Conservation (phyloP, 441 rosid species). For the Gossypium trilobum region DNA sequence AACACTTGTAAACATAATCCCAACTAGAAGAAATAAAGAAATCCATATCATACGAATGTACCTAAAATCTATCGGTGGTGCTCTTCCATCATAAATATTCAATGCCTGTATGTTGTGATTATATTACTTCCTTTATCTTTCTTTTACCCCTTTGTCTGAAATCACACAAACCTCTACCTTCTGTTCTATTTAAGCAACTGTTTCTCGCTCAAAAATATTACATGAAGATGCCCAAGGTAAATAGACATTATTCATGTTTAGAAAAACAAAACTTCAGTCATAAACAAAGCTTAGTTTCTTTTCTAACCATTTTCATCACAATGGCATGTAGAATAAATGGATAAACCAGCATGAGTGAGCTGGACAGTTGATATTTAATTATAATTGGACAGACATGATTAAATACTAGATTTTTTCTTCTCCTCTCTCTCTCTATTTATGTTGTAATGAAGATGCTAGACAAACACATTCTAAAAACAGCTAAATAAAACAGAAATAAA, state of each 20-base stretch:
- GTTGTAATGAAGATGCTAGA: neutral
- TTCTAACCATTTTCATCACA: neutral
- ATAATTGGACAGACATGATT: neutral
- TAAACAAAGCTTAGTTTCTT: neutral
- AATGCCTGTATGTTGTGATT: neutral
- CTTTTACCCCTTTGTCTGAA: neutral
- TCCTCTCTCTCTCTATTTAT: neutral
- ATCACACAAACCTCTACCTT: neutral
- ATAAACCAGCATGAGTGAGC: neutral
- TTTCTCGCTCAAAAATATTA: neutral
- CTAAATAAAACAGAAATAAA: slow-evolving; percentile 1
- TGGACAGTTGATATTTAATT: neutral
- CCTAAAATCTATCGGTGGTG: neutral
- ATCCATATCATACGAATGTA: neutral
- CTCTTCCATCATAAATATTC: neutral
- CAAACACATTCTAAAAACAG: neutral
- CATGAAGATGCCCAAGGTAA: neutral
- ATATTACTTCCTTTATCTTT: neutral
- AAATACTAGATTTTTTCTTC: neutral
- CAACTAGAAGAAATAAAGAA: neutral
- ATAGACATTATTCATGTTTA: neutral
- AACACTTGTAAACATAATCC: neutral
- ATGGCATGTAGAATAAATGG: neutral
- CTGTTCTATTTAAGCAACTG: neutral
- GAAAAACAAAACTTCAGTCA: neutral